phyloP scores from a whole-genome alignment of 768 basidiomycete species.

The Russula emetica region DNA sequence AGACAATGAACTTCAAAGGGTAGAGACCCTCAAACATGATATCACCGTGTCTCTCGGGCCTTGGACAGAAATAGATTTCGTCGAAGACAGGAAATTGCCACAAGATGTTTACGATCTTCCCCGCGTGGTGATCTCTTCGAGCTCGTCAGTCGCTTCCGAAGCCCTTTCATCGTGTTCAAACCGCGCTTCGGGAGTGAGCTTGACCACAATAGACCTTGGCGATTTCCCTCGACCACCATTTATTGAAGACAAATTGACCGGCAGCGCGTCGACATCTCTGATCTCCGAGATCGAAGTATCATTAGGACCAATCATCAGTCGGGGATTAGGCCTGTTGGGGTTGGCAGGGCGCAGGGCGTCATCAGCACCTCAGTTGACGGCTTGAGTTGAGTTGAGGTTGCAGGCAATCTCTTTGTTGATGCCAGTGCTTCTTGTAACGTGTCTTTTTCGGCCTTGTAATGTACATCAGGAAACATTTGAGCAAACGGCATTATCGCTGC shows the following conservation, averaged over 20 bases:
- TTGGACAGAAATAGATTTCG: neutral
- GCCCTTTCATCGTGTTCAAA: constrained; percentile 2
- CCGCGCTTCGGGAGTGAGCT: constrained; percentile 14
- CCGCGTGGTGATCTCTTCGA: constrained; percentile 21
- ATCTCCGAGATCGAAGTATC: constrained; percentile 17
- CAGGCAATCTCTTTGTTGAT: neutral
- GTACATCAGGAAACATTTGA: neutral
- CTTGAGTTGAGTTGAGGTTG: neutral
- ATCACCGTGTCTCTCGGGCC: constrained; percentile 12
- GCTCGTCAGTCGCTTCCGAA: constrained; percentile 14
- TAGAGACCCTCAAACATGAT: constrained; percentile 7
- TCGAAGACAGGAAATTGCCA: constrained; percentile 12
- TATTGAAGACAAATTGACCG: constrained; percentile 1
- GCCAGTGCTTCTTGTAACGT: neutral
- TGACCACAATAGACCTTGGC: constrained; percentile 20
- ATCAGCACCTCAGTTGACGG: constrained; percentile 8
- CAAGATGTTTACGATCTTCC: constrained; percentile 13
- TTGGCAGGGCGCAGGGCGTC: constrained; percentile 9
- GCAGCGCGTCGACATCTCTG: constrained; percentile 11
- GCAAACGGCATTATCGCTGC: too few species aligned
- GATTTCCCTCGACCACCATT: constrained; percentile 21
- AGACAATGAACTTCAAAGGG: constrained; percentile 12
- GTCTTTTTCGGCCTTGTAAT: neutral
- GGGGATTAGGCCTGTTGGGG: neutral
- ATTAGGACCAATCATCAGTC: constrained; percentile 8